A percentile compares a stretch with the other conserved stretches of the same genome.
phyloP scores from a whole-genome alignment of 73 alveolate species.

The Tetrahymena borealis region DNA sequence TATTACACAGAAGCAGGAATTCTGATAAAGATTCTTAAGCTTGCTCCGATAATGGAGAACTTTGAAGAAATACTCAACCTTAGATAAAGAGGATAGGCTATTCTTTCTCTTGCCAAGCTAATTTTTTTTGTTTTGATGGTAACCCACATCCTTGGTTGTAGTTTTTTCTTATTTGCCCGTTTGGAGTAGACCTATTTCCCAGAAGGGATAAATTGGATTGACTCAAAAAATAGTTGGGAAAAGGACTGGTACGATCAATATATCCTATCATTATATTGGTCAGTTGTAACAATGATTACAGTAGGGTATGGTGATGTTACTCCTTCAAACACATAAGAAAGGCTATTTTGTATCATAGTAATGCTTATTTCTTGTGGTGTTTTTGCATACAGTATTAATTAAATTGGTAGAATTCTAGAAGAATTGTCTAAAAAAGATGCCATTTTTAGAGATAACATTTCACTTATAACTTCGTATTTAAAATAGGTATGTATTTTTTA shows the following conservation, averaged over 20 bases:
- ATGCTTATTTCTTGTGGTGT: background rate
- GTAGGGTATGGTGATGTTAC: background rate
- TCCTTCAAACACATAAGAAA: background rate
- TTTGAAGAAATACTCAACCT: background rate
- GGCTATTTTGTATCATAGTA: background rate
- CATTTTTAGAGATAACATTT: background rate
- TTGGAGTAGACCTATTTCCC: background rate
- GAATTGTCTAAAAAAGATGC: background rate
- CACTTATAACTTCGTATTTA: background rate
- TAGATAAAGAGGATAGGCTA: background rate
- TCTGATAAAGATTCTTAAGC: background rate
- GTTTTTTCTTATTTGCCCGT: background rate
- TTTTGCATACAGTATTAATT: background rate
- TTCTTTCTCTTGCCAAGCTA: background rate
- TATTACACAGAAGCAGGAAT: background rate
- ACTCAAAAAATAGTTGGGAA: background rate
- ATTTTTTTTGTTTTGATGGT: background rate
- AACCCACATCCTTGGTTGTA: background rate
- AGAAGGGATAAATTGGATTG: background rate
- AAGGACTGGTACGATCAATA: background rate
- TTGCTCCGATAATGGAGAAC: background rate
- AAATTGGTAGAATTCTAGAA: background rate
- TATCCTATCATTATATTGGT: background rate
- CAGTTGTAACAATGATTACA: background rate
- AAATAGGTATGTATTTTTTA: background rate